Base-by-base conservation (phyloP, 768 basidiomycete genomes). In the Podaxis sp. region DNA sequence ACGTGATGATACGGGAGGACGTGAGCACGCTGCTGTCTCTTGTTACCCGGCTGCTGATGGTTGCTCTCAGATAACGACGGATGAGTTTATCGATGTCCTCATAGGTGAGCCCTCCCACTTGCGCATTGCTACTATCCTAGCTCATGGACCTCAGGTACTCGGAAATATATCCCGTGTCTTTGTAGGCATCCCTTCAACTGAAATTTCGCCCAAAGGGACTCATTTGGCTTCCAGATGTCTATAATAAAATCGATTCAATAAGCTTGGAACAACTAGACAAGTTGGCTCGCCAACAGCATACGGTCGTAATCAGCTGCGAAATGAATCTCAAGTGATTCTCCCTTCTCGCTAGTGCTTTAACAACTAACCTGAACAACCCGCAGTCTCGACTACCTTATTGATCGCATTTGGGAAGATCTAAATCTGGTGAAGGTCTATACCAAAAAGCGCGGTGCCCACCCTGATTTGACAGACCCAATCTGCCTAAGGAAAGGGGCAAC, bases 1-100 rank as follows among this genome's bases (percentile, higher is more conserved):
- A 99, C 75, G 90, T 98, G 8, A 96, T 98, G 94, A 94, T 99
- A 68, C 84, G 97, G 71, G 96, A 99, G 80, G 96, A 99, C 76
- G 95, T 97, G 68, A 67, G 82, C 74, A 33, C 43, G 24, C 1
- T 56, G 57, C 33, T 51, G 17, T 49, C 59, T 64, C 43, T 46
- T 54, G 37, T n/a, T 33, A 50, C 29, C 55, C 40, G 55, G n/a
- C 38, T 63, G 40, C 19, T 64, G 63, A 57, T 55, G 43, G 40
- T 56, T 54, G 33, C 62, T 53, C 19, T 65, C 65, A 96, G 95
- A 95, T 97, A 62, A 91, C 93, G 7, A 91, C 89, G 3, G 96
- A 98, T 72, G 94, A 98, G 72, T 97, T 99, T 70, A 96, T 99
- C 65, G 97, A 99, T 71, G 93, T 98, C n/a, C 81, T 99, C 24